Evolutionary conservation across 2,329 filamentous ascomycete genomes (phyloP), one percentile per base, ranked within the genome.

Genomic region (Neonectria ditissima): DNA sequence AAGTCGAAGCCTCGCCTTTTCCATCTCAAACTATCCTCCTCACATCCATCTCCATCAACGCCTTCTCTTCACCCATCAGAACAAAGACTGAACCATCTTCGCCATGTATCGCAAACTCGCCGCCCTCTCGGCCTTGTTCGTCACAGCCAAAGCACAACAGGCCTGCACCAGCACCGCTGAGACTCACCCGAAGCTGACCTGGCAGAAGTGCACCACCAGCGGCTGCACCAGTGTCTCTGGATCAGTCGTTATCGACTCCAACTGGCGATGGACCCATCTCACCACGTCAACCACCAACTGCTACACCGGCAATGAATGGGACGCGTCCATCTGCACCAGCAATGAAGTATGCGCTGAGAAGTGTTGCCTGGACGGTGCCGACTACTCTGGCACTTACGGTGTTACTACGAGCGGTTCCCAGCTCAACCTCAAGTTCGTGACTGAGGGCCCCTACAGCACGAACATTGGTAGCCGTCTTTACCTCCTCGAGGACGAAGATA

Each of bases 261-360:
- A 89, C 79, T 89, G 86, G 86, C 83, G 87, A 64, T 89, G 87
- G 87, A 79, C 86, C 62, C 86, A 89, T 76, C 74, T 74, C 18
- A 75, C 78, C 55, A 68, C 74, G 5, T 79, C 80, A 55, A 79
- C 76, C 66, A 84, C 80, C 69, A 89, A 89, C 79, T 88, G 86
- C 80, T 88, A 87, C 77, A 81, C 77, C 5, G 85, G 84, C 53
- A 87, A 87, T 75, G 72, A 73, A 51, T 82, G 83, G 76, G 81
- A 85, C 66, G 78, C 75, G 2, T 69, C 74, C 55, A 65, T 80
- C 69, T 80, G 83, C 69, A 74, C 78, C 8, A 75, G 80, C 65
- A 78, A 80, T 65, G 71, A 73, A 44, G 74, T 76, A 20, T 87
- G 84, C 67, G 83, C 84, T 10, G 37, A 76, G 8, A 81, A 84